Base-by-base conservation (phyloP, 371 early-diverging fungal genomes). In the Vairimorpha apis region DNA sequence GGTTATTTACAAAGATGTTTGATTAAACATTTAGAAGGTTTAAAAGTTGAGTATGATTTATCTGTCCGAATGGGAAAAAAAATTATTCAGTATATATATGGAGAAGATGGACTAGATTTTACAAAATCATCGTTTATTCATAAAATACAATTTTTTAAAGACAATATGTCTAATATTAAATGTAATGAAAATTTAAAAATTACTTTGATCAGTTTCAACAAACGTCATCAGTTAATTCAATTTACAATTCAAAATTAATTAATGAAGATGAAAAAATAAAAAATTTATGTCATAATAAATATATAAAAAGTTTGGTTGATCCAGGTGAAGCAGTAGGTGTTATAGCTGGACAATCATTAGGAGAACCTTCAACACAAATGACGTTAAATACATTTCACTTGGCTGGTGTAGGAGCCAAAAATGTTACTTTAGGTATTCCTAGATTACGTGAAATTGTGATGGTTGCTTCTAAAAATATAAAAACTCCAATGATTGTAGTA, bases 361-460 rank as follows among this genome's bases (percentile, higher is more conserved):
- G 99, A 74, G 99, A 99, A 84, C 99, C 99, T n/a, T 93, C 93
- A 37, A 99, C 99, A 8, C 98, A 99, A 83, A 99, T 99, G 99
- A 99, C 99, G 25, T 86, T 99, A 53, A 99, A 99, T 86, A 99
- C 99, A 68, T 99, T 99, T 90, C 99, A 99, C 86, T 91, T 97
- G 86, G 99, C 99, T 72, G 99, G 99, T 67, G 93, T 94, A 78
- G 99, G 96, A 84, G 95, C 94, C 76, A 95, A 94, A 87, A 96
- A 97, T 74, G 88, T 90, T 21, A 99, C 99, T 0, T 88, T 99
- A 55, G 99, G 99, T 88, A 96, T 99, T 79, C 99, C 99, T 29
- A 91, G 99, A 86, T 87, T 99, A 60, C 89, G 95, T 80, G 99
- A 99, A 87, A 93, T 99, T 74, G 89, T 99, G 79, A 95, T 97